Conservation (phyloP, 768 basidiomycete genomes). For the Roridomyces roridus region DNA sequence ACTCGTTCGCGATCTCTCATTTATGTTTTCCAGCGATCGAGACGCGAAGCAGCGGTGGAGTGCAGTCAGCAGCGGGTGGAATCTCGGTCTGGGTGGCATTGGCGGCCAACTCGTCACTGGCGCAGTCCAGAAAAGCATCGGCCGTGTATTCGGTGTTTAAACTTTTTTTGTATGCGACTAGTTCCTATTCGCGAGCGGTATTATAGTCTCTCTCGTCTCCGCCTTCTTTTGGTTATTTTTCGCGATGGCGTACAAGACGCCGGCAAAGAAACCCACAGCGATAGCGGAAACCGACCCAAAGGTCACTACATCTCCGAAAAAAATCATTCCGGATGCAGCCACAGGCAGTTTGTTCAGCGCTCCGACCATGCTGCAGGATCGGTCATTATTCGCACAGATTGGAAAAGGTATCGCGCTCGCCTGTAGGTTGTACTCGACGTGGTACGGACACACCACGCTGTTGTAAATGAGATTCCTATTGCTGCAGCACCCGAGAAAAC, state of each 20-base stretch:
- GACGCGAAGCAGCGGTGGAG: conserved; percentile 90
- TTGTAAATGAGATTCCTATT: conserved; percentile 97
- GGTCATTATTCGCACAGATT: conserved; percentile 9
- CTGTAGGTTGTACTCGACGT: conserved; percentile 99
- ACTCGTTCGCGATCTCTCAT: neutral
- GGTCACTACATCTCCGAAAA: conserved; percentile 92
- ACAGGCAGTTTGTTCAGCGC: conserved; percentile 98
- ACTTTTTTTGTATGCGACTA: too few species aligned
- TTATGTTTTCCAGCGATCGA: conserved; percentile 63
- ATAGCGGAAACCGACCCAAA: conserved; percentile 90
- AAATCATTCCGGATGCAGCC: conserved; percentile 97
- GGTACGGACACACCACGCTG: conserved; percentile 96
- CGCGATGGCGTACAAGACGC: conserved; percentile 90
- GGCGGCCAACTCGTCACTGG: conserved; percentile 86
- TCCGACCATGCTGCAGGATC: conserved; percentile 82
- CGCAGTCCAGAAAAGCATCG: conserved; percentile 81
- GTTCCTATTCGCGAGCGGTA: conserved; percentile 68
- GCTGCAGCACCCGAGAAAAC: conserved; percentile 97
- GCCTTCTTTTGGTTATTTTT: conserved; percentile 91
- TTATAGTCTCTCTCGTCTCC: conserved; percentile 63
- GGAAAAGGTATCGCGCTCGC: conserved; percentile 41
- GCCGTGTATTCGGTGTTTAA: conserved; percentile 70
- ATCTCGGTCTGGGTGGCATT: conserved; percentile 77
- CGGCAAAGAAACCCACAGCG: conserved; percentile 88
- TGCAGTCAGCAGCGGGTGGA: conserved; percentile 73